phyloP scores from a whole-genome alignment of 345 rosid genomes.

The Pistacia integerrima region DNA sequence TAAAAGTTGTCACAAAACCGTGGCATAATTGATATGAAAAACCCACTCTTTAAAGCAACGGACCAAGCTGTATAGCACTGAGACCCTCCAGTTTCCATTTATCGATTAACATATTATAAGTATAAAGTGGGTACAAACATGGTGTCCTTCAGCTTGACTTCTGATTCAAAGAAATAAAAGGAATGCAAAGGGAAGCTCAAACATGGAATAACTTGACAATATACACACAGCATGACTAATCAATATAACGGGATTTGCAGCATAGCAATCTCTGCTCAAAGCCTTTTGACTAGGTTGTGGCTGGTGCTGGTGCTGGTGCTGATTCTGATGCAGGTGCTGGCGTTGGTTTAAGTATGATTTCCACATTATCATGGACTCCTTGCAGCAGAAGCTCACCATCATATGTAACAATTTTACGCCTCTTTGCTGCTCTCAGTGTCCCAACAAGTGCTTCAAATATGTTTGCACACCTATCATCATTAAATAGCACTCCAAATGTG shows the following conservation, averaged over 20 bases:
- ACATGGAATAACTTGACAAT: background rate
- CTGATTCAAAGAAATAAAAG: background rate
- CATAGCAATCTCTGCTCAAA: background rate
- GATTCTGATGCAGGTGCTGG: conserved; percentile 29
- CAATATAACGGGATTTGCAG: background rate
- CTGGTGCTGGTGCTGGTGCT: background rate
- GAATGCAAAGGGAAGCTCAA: background rate
- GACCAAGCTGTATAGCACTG: background rate
- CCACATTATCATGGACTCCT: conserved; percentile 93
- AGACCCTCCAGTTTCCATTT: background rate
- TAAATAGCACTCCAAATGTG: conserved; percentile 83
- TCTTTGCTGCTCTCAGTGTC: conserved; percentile 93
- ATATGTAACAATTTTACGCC: conserved; percentile 66
- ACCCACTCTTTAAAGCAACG: too few species aligned
- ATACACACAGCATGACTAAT: background rate
- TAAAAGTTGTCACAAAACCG: too few species aligned
- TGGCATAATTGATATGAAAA: too few species aligned
- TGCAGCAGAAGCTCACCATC: conserved; percentile 88
- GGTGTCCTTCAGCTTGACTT: background rate
- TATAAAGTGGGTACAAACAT: background rate
- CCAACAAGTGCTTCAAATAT: conserved; percentile 94
- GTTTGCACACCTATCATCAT: conserved; percentile 91
- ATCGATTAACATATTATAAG: background rate
- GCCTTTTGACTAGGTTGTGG: background rate
- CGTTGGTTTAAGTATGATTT: conserved; percentile 66